Conservation (phyloP, 306 rosid species). For the Vicia sativa region DNA sequence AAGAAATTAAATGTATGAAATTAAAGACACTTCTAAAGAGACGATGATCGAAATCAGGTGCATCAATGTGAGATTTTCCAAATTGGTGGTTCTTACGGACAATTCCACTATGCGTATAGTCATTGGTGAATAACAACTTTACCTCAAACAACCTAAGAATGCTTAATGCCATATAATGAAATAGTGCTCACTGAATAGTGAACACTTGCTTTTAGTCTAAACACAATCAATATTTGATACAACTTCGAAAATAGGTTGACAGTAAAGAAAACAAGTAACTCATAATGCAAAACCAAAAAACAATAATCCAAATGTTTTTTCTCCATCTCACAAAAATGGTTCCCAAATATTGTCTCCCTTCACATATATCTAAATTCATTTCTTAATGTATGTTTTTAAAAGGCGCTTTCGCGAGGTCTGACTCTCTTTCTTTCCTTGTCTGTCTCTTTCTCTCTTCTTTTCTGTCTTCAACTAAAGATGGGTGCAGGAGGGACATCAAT, state of each 20-base stretch:
- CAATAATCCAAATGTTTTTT: constrained; percentile 33
- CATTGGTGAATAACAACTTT: no score
- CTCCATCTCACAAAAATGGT: constrained; percentile 53
- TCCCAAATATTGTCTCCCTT: constrained; percentile 47
- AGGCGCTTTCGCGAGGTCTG: constrained; percentile 9
- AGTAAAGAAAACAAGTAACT: neutral
- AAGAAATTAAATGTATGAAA: no score
- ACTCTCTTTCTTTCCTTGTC: neutral
- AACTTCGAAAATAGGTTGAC: neutral
- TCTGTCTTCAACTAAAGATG: constrained; percentile 26
- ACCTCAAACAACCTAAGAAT: no score
- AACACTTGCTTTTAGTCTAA: neutral
- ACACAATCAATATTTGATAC: neutral
- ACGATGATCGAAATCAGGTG: no score
- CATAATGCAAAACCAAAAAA: constrained; percentile 16
- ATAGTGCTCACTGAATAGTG: neutral
- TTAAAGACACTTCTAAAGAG: no score
- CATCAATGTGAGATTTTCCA: no score
- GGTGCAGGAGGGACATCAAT: constrained; percentile 70
- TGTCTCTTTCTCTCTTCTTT: neutral
- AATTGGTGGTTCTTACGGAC: no score
- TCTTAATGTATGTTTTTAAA: constrained; percentile 11
- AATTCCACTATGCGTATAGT: no score
- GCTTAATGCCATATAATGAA: neutral
- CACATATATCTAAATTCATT: constrained; percentile 47